These are phyloP conservation scores for Phascolomyces articulosus DNA, from an alignment of 371 early-diverging fungal species.

Conservation along the genomic window DNA sequence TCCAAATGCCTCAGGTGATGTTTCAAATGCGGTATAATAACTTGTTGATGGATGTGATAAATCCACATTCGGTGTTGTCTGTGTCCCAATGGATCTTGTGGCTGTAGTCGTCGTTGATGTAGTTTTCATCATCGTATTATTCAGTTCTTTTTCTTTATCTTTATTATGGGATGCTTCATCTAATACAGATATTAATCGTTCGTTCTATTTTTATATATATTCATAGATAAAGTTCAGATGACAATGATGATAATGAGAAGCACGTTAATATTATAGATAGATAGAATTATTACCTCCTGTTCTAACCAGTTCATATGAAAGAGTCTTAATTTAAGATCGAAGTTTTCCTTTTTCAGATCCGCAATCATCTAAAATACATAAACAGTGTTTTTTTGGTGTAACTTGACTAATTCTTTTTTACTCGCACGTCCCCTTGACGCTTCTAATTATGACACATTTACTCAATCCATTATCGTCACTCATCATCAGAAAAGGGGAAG, in stretches of 20 bases:
- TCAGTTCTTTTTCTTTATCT: not conserved
- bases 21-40: constrained; percentile 16
- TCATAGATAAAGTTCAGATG: too few species aligned
- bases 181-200: constrained; percentile 7
- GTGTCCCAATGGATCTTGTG: constrained; percentile 16
- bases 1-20: constrained; percentile 26
- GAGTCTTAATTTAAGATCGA: constrained; percentile 44
- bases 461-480: too few species aligned
- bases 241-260: too few species aligned
- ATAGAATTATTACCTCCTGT: not conserved
- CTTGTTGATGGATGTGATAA: not conserved
- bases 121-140: too few species aligned
- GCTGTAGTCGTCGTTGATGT: not conserved
- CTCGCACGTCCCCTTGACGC: constrained; percentile 8
- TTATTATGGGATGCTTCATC: not conserved
- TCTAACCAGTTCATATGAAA: constrained; percentile 33
- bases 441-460: too few species aligned
- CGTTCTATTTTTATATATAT: not conserved
- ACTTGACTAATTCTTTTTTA: not conserved
- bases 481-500: too few species aligned
- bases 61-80: constrained; percentile 8
- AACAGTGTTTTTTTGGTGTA: not conserved
- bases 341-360: constrained; percentile 52
- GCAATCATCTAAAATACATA: constrained; percentile 30
- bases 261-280: not conserved